Base-by-base conservation (phyloP, 805 yeast species). In the Yarrowia alimentaria region DNA sequence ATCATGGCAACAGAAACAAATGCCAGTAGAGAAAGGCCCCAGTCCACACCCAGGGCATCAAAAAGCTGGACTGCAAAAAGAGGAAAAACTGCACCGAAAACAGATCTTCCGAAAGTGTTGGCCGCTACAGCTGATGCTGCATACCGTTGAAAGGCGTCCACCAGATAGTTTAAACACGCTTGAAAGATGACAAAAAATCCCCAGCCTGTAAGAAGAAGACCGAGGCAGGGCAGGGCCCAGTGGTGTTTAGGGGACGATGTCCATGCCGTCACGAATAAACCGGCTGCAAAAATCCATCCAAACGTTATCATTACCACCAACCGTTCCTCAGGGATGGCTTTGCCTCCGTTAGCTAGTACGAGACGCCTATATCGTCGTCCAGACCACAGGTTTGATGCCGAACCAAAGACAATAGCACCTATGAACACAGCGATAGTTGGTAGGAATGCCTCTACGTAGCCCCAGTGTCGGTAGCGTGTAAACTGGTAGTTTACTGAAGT, bases 81-180 rank as follows among this genome's bases (percentile, higher is more conserved):
- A 52, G 96, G 96, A 73, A 89, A 82, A 18, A 81, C 85, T 6
- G 87, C 80, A 8, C 94, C 88, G 54, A 84, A 65, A 25, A 83
- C 58, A 61, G 86, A 87, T 68, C 96, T 77, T 53, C 82, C 65
- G 60, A 89, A 71, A 63, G 85, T 86, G 68, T 88, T 89, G 9
- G 95, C 96, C 25, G 95, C 95, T 54, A 87, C 66, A 2, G 94
- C 91, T 13, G 91, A 81, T 0, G 96, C 95, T 17, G 87, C 78
- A 56, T 72, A 75, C 35, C 70, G 64, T 26, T 78, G 70, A 59
- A 78, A 80, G 37, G 83, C 69, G 61, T 81, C 85, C 43, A 81
- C 77, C 54, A 81, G 66, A 58, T 81, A 81, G 62, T 77, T 79
- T 45, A 80, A 64, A 54, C 78, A 73, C 6, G 83, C 79, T 56